Evolutionary conservation across 139 green algal species (phyloP), one percentile per base, ranked within the genome.

Genomic region (Picochlorum sp.): DNA sequence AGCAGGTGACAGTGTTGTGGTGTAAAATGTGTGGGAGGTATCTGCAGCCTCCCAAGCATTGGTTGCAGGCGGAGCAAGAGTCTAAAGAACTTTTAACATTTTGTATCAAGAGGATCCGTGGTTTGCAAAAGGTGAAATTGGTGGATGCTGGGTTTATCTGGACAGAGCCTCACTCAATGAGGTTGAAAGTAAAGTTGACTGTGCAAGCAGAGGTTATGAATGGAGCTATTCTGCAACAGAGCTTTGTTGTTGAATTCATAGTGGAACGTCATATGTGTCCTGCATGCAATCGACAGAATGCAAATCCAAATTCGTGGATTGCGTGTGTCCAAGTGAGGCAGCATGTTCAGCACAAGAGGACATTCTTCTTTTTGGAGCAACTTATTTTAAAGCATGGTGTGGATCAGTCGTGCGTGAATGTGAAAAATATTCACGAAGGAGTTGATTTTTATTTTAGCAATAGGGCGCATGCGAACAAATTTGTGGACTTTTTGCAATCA

Each of bases 301-400:
- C 90, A 47, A 98, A 99, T 79, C 84, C 86, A 31, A 93, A 98
- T 78, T 77, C 80, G n/a, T 98, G 92, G 91, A 84, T 81, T 41
- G 91, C 90, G 3, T 89, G 78, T 60, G 92, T 93, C 34, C 76
- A 96, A 86, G 77, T 95, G 16, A 80, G 94, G 28, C 94, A 99
- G 79, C 91, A 98, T 50, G 89, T 95, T 55, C 76, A 77, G 38
- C 94, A 99, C 83, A 99, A 98, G 83, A 81, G 92, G 56, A 99
- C 94, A 4, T 99, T 99, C 72, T 81, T 98, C 56, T 98, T 88
- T 78, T 77, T 99, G 68, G 94, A 99, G 78, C 94, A 99, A 83
- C 75, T 98, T 37, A 98, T 99, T 68, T 72, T 99, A 55, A 95
- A 93, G 59, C 85, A 96, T 70, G 79, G 79, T 34, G 91, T 86